Percentiles rank a stretch among this genome's conserved stretches.
These are phyloP conservation scores for Blastobotrys malaysiensis DNA, from an alignment of 1,139 yeast genomes.

Conservation along the genomic window DNA sequence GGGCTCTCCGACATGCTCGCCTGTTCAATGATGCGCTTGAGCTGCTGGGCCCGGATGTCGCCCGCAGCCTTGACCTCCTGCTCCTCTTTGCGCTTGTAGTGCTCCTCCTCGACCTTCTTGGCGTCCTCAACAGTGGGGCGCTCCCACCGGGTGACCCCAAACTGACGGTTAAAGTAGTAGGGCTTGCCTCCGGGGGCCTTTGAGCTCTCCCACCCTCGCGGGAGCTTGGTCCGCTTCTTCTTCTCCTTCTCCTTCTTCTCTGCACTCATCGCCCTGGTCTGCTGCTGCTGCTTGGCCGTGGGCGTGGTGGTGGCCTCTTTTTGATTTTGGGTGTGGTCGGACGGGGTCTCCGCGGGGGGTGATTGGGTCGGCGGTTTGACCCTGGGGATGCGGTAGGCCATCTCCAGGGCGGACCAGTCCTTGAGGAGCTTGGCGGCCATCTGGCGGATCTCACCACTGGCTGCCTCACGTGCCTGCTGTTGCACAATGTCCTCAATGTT, in stretches of 20 bases:
- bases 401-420: slow-evolving; percentile 70
- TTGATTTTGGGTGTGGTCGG: background rate
- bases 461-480: slow-evolving; percentile 37
- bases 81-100: slow-evolving; percentile 1
- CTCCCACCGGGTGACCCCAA: slow-evolving; percentile 54
- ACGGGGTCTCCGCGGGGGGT: background rate
- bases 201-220: slow-evolving; percentile 36
- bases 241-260: background rate
- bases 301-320: background rate
- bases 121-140: slow-evolving; percentile 36
- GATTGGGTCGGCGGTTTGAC: background rate
- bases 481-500: slow-evolving; percentile 64
- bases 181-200: slow-evolving; percentile 29
- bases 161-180: slow-evolving; percentile 52
- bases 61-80: slow-evolving; percentile 1
- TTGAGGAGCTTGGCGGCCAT: slow-evolving; percentile 46
- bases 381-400: slow-evolving; percentile 82
- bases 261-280: background rate
- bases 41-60: slow-evolving; percentile 1
- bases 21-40: background rate
- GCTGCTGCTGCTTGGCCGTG: background rate
- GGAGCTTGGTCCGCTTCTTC: slow-evolving; percentile 2
- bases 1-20: slow-evolving; percentile 1
- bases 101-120: slow-evolving; percentile 3
- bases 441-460: slow-evolving; percentile 27